Conservation (phyloP, 148 eudicot genomes). For the Diospyros lotus region DNA sequence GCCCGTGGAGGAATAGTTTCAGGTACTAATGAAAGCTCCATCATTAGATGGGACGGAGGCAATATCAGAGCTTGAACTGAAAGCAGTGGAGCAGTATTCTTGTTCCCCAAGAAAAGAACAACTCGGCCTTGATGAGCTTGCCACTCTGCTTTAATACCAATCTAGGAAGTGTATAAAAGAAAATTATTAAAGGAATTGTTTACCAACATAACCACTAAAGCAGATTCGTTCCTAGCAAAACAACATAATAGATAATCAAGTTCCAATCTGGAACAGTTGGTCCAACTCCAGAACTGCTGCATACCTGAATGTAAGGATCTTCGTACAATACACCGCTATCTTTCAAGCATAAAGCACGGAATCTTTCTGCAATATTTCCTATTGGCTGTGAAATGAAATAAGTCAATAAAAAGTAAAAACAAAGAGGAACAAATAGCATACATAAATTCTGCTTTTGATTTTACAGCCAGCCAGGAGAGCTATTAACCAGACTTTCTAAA, state of each 20-base stretch:
- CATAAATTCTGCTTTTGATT: background rate
- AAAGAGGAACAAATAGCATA: background rate
- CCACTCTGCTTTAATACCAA: constrained; percentile 98
- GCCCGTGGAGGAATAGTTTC: constrained; percentile 98
- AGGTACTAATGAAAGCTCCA: constrained; percentile 87
- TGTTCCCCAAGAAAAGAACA: constrained; percentile 90
- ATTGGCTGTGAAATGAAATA: constrained; percentile 61
- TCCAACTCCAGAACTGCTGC: background rate
- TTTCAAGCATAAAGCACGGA: constrained; percentile 65
- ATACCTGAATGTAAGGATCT: constrained; percentile 93
- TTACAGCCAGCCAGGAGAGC: background rate
- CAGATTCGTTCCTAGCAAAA: background rate
- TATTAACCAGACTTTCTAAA: background rate
- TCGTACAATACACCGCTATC: constrained; percentile 97
- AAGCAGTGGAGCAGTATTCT: constrained; percentile 74
- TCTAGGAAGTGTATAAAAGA: constrained; percentile 33
- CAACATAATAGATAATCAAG: constrained; percentile 1
- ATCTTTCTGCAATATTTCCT: constrained; percentile 79
- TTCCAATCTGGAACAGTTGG: constrained; percentile 8
- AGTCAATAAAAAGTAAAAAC: constrained; percentile 3
- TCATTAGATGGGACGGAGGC: constrained; percentile 79
- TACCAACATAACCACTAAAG: background rate
- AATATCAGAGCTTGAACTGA: constrained; percentile 83
- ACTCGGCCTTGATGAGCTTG: constrained; percentile 85
- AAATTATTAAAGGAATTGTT: background rate